Evolutionary conservation across 306 rosid species (phyloP).

Genomic region (Casuarina equisetifolia): DNA sequence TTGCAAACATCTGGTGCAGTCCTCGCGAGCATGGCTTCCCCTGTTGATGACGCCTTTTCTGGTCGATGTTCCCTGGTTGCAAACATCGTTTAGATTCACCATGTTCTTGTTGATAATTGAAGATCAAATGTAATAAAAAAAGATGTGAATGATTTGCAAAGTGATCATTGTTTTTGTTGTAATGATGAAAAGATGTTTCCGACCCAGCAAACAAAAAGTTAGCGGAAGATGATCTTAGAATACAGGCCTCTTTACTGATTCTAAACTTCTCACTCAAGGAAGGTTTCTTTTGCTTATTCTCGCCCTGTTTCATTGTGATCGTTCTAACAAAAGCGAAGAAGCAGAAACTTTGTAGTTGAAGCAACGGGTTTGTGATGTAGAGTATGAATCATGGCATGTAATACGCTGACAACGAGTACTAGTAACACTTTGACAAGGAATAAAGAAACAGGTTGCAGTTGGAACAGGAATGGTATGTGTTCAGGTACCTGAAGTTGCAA

Average conservation of each 20-base stretch:
- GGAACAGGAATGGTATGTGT: slow-evolving; percentile 12
- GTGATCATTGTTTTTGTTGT: no score
- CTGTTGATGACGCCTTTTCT: slow-evolving; percentile 49
- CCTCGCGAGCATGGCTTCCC: slow-evolving; percentile 60
- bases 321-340: not conserved
- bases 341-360: not conserved
- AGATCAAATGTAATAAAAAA: no score
- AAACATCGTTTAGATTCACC: not conserved
- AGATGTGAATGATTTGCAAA: no score
- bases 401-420: not conserved
- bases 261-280: no score
- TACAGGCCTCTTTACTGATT: not conserved
- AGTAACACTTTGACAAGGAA: not conserved
- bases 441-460: not conserved
- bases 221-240: no score
- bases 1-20: slow-evolving; percentile 40
- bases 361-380: not conserved
- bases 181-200: no score
- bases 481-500: slow-evolving; percentile 37
- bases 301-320: not conserved
- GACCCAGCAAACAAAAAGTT: no score
- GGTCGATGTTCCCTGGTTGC: not conserved
- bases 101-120: no score
- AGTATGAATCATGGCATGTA: not conserved
- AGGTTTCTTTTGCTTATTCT: no score